Conservation (phyloP, 768 basidiomycete genomes). For the Gelatoporia subvermispora region DNA sequence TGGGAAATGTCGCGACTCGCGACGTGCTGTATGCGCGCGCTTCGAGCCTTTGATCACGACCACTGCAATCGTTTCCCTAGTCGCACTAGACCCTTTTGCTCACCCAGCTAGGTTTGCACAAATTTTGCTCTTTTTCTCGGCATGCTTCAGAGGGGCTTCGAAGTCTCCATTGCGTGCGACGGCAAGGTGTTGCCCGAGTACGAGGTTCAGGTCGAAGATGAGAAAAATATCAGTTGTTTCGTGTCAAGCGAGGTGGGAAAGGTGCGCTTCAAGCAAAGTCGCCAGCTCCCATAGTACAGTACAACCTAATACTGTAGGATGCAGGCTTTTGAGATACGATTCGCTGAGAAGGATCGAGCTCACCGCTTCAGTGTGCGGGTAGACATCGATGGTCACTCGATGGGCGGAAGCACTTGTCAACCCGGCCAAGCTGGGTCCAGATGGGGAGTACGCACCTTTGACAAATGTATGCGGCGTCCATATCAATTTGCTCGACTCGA, state of each 20-base stretch:
- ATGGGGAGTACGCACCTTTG: neutral
- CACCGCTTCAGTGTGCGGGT: neutral
- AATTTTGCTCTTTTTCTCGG: no score
- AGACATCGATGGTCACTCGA: neutral
- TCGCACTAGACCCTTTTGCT: no score
- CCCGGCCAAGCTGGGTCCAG: neutral
- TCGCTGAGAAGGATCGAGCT: neutral
- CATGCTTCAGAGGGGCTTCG: slow-evolving; percentile 4
- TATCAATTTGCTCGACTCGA: slow-evolving; percentile 7
- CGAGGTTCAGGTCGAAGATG: slow-evolving; percentile 2
- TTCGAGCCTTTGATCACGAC: no score
- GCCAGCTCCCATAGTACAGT: neutral
- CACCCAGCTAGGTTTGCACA: no score
- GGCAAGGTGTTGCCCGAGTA: slow-evolving; percentile 3
- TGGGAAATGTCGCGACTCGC: no score
- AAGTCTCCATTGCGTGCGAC: slow-evolving; percentile 5
- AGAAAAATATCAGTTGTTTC: slow-evolving; percentile 5
- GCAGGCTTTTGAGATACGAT: slow-evolving; percentile 1
- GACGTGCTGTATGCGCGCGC: no score
- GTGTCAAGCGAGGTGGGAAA: slow-evolving; percentile 11
- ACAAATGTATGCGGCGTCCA: neutral
- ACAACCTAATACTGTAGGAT: neutral
- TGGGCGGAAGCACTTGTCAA: neutral
- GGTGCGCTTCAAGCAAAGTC: slow-evolving; percentile 2
- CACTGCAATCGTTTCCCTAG: no score